Percentiles rank a stretch among this genome's conserved stretches.
Conservation (phyloP, 2,329 filamentous ascomycete genomes). For the Ceratocystis variospora region DNA sequence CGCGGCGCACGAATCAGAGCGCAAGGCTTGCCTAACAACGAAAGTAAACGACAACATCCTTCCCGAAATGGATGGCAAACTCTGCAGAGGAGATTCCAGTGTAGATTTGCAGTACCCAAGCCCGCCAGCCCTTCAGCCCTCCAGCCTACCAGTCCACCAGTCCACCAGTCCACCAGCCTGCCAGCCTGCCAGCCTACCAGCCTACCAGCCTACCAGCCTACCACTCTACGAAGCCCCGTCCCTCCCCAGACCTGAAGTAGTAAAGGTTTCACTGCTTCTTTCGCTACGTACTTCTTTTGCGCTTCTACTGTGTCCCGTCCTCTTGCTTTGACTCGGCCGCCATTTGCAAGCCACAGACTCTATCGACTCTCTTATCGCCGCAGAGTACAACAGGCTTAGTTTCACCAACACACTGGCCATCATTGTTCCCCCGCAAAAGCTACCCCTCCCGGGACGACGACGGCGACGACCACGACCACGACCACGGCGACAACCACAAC, state of each 20-base stretch:
- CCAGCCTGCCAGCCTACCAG: too few species aligned
- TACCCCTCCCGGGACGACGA: not conserved
- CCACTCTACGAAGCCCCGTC: not conserved
- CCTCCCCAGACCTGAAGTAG: not conserved
- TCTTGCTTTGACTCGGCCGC: not conserved
- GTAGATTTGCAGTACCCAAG: not conserved
- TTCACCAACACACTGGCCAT: not conserved
- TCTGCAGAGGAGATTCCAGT: not conserved
- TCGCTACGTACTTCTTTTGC: too few species aligned
- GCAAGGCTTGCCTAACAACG: not conserved
- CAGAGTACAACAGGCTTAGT: not conserved
- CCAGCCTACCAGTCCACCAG: too few species aligned
- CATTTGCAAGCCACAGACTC: not conserved
- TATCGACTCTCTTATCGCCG: not conserved
- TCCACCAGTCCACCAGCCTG: too few species aligned
- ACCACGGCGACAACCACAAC: not conserved
- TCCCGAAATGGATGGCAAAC: not conserved
- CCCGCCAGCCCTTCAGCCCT: too few species aligned
- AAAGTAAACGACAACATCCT: not conserved
- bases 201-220: too few species aligned
- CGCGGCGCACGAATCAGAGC: constrained; percentile 2
- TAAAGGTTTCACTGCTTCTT: not conserved
- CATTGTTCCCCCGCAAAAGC: not conserved
- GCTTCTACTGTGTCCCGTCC: not conserved
- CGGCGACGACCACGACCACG: not conserved